Evolutionary conservation across 2,329 filamentous ascomycete genomes (phyloP).

Genomic region (Apiospora pterosperma): DNA sequence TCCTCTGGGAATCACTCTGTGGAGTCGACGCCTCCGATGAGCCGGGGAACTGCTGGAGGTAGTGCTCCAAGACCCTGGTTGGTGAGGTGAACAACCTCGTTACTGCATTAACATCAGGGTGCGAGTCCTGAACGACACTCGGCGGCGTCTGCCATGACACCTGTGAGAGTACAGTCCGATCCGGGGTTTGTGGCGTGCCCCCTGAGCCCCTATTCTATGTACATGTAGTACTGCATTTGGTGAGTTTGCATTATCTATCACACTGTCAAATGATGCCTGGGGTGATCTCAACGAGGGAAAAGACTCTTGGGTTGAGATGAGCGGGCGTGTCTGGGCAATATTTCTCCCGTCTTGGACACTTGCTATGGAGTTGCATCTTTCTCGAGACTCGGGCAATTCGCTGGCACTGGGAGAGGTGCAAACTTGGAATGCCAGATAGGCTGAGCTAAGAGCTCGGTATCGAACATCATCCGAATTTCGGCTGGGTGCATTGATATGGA

Average conservation of each 20-base stretch:
- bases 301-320: constrained; percentile 8
- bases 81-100: constrained; percentile 41
- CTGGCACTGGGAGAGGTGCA: not conserved
- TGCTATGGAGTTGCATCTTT: not conserved
- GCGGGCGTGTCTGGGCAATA: constrained; percentile 3
- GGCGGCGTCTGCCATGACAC: constrained; percentile 41
- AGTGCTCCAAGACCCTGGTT: constrained; percentile 46
- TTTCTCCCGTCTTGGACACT: not conserved
- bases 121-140: constrained; percentile 54
- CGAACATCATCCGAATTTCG: constrained; percentile 42
- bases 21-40: constrained; percentile 13
- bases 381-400: constrained; percentile 2
- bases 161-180: constrained; percentile 17
- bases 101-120: constrained; percentile 34
- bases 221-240: constrained; percentile 22
- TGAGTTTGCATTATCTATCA: constrained; percentile 37
- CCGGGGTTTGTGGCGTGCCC: not conserved
- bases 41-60: constrained; percentile 35
- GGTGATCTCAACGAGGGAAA: constrained; percentile 19
- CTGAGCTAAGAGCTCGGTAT: constrained; percentile 47
- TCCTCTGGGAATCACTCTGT: not conserved
- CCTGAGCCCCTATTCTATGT: not conserved
- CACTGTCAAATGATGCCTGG: constrained; percentile 42
- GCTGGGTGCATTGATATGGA: constrained; percentile 53
- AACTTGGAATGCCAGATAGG: constrained; percentile 48